Percentiles rank a stretch among this genome's conserved stretches.
Conservation (phyloP, 345 rosid genomes). For the Isatis tinctoria region DNA sequence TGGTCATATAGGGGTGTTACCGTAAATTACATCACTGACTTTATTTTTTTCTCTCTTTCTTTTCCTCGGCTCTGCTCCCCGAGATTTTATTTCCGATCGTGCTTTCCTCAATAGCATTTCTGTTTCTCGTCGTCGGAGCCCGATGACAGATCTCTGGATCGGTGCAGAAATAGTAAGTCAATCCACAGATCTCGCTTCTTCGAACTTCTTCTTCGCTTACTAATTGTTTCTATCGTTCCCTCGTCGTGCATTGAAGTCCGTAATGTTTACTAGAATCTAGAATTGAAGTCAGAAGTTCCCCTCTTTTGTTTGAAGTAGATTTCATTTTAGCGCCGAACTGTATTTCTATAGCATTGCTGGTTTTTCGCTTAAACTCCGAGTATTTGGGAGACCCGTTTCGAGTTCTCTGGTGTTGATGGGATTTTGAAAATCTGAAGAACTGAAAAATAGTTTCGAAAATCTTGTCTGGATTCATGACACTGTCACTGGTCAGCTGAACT, state of each 20-base stretch:
- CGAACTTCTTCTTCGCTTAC: neutral
- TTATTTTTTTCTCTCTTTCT: neutral
- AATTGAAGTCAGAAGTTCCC: neutral
- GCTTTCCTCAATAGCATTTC: slow-evolving; percentile 24
- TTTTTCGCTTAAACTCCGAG: neutral
- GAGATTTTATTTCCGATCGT: slow-evolving; percentile 28
- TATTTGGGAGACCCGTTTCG: slow-evolving; percentile 9
- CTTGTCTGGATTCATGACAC: neutral
- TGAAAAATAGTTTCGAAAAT: neutral
- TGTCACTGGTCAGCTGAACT: neutral
- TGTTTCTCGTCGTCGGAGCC: slow-evolving; percentile 29
- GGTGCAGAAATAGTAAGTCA: slow-evolving; percentile 17
- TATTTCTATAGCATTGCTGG: neutral
- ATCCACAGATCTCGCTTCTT: slow-evolving; percentile 17
- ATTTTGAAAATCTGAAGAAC: slow-evolving; percentile 16
- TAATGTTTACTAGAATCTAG: neutral
- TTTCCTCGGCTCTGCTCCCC: slow-evolving; percentile 1
- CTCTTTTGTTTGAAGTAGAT: slow-evolving; percentile 11
- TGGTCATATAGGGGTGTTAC: slow-evolving; percentile 5
- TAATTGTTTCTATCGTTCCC: neutral
- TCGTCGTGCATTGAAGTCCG: slow-evolving; percentile 15
- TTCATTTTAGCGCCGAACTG: neutral
- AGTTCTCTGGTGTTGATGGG: slow-evolving; percentile 8
- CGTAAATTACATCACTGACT: neutral
- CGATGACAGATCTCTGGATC: slow-evolving; percentile 24